Evolutionary conservation across 768 basidiomycete genomes (phyloP).

Genomic region (Fibroporia radiculosa): DNA sequence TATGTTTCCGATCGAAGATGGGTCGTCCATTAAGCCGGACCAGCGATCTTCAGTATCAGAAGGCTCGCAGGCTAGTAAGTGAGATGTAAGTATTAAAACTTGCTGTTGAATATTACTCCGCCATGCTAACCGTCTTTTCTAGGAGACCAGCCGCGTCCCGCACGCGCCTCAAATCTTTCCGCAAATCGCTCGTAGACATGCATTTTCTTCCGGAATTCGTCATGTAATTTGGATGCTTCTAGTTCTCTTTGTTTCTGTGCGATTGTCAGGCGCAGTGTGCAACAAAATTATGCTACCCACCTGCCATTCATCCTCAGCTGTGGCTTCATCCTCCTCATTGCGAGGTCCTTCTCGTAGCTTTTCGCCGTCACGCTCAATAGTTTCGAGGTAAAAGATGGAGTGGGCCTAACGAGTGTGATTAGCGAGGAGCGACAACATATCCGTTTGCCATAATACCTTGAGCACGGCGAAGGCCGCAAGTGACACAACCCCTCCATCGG

Average conservation of each 20-base stretch:
- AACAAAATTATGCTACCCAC: slow-evolving; percentile 33
- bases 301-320: slow-evolving; percentile 59
- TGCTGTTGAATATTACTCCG: no score
- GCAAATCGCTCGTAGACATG: slow-evolving; percentile 48
- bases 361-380: slow-evolving; percentile 41
- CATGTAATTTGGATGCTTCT: slow-evolving; percentile 50
- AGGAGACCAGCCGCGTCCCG: slow-evolving; percentile 25
- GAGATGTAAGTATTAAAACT: no score
- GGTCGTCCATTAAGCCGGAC: slow-evolving; percentile 56
- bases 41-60: slow-evolving; percentile 40
- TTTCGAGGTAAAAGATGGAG: slow-evolving; percentile 78
- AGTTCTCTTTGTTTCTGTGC: slow-evolving; percentile 45
- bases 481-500: slow-evolving; percentile 74
- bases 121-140: slow-evolving; percentile 14
- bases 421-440: background rate
- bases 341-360: slow-evolving; percentile 53
- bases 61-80: slow-evolving; percentile 21
- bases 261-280: background rate
- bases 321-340: slow-evolving; percentile 61
- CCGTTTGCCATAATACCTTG: slow-evolving; percentile 48
- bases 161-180: slow-evolving; percentile 55
- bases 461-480: slow-evolving; percentile 68
- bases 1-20: slow-evolving; percentile 30
- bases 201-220: slow-evolving; percentile 49
- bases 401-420: slow-evolving; percentile 37